Base-by-base conservation (phyloP, 164 flowering plant genomes). In the Nymphaea thermarum region DNA sequence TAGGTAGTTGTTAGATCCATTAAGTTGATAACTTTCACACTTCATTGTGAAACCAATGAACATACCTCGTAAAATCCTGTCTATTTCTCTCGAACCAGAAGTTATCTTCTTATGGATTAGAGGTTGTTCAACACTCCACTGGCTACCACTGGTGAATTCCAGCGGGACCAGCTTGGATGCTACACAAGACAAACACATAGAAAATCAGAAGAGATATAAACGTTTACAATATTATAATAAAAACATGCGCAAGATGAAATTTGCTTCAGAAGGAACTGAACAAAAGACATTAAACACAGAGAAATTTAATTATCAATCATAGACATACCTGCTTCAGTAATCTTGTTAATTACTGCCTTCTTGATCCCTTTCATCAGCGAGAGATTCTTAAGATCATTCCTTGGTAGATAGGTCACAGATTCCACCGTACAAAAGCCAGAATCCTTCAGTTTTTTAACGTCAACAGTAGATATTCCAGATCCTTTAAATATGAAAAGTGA, bases 391-490 rank as follows among this genome's bases (percentile, higher is more conserved):
- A n/a, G n/a, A n/a, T n/a, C n/a, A n/a, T n/a, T n/a, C 73, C 97
- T 80, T 4, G 98, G 96, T 70, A 92, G 73, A 72, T 85, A 89
- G 53, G 82, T 91, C 75, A 93, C 94, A 74, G 96, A 77, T 78
- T 93, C 97, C 66, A 91, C 88, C 0, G 97, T 93, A 80, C 91
- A 89, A 3, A 93, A 77, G 67, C 96, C 36, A 0, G 1, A 94
- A 80, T 93, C 98, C 73, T 87, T 93, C 43, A 93, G 96, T 80
- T 93, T 93, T 79, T n/a, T n/a, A n/a, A n/a, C n/a, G n/a, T n/a
- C n/a, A n/a, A n/a, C n/a, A n/a, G n/a, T n/a, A n/a, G n/a, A n/a
- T n/a, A n/a, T n/a, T n/a, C n/a, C n/a, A n/a, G n/a, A n/a, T n/a
- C n/a, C n/a, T n/a, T n/a, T n/a, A n/a, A n/a, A n/a, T n/a, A n/a